Evolutionary conservation across 164 flowering plant species (phyloP), one percentile per base, ranked within the genome.

Genomic region (Tetrastigma voinierianum): DNA sequence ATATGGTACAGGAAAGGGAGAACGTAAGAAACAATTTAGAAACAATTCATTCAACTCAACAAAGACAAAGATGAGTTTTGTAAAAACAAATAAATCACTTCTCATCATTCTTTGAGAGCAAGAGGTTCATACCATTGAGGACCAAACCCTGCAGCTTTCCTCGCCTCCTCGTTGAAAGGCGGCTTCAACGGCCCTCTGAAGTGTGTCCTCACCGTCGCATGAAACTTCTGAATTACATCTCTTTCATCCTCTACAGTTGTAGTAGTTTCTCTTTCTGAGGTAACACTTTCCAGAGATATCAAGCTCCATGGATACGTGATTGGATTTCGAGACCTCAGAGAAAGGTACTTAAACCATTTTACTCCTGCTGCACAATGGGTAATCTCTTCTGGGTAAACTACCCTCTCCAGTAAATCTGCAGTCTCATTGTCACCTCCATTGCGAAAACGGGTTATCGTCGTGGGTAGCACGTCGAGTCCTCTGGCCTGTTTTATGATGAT

Each of bases 311-410:
- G 44, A 67, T 9, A 19, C 17, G 13, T 24, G 1, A n/a, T 64
- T 47, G 70, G 61, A 52, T 62, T 64, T 64, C 5, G 67, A 10
- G 85, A 66, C 70, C 92, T 79, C 72, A 70, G 63, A 78, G 92
- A 90, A 45, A 95, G 84, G 75, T 83, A 85, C 70, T 80, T 89
- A 72, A 95, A 95, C 98, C 98, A 95, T 75, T 76, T 91, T 13
- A 95, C 87, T 49, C 98, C 98, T 40, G 97, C 93, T 57, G 98
- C 96, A 77, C 97, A 90, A 70, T 91, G 96, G 12, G 93, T 90
- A 19, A 91, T 85, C 77, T 94, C 97, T 72, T 91, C 97, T 0
- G 98, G 98, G 70, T 91, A 94, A 62, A 91, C 77, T 10, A 91
- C 89, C 0, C 73, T 86, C 78, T 90, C 96, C 52, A 94, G 82